Base-by-base conservation (phyloP, 345 rosid species). In the Rhizophora mangle region DNA sequence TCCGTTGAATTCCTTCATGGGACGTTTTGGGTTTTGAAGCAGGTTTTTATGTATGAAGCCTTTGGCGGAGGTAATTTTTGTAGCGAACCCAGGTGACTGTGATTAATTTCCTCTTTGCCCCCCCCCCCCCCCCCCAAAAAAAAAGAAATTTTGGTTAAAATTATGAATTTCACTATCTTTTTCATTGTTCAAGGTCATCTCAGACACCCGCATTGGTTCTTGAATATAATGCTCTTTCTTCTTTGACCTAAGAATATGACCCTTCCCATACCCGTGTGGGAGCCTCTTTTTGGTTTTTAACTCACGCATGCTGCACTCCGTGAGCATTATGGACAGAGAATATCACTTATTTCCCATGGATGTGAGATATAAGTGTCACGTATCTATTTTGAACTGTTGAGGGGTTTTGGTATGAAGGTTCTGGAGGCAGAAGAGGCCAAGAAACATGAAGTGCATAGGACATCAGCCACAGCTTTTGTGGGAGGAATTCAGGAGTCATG, bases 381-480 rank as follows among this genome's bases (percentile, higher is more conserved):
- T 59, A 24, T 46, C 22, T 20, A 6, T 15, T 29, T 52, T 68
- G 32, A 67, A 24, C 24, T 70, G 34, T 64, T 21, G 36, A 10
- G 9, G 46, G 10, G 39, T 15, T 68, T 68, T 22, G 70, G 46
- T 54, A 10, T 11, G 58, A 64, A 82, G 84, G 83, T 82, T 79
- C 69, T 53, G 63, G 72, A 59, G 67, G 56, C 62, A 69, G 68
- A 77, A 11, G 80, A 77, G 53, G 68, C 61, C n/a, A 70, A 70
- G 49, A 68, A 68, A 27, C 34, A 55, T 56, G 76, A 71, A 67
- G 34, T 57, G 2, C 72, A 77, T 29, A 13, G 72, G 72, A 39
- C 80, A 63, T 77, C 76, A 46, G 73, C 76, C 68, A 70, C 76
- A 19, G 80, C 76, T 36, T 77, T 77, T 63, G 76, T 77, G 53